Percentiles rank a stretch among this genome's conserved stretches.
Evolutionary conservation across 1,284 basidiomycete species (phyloP).

Genomic region (Retiboletus flavoniger): DNA sequence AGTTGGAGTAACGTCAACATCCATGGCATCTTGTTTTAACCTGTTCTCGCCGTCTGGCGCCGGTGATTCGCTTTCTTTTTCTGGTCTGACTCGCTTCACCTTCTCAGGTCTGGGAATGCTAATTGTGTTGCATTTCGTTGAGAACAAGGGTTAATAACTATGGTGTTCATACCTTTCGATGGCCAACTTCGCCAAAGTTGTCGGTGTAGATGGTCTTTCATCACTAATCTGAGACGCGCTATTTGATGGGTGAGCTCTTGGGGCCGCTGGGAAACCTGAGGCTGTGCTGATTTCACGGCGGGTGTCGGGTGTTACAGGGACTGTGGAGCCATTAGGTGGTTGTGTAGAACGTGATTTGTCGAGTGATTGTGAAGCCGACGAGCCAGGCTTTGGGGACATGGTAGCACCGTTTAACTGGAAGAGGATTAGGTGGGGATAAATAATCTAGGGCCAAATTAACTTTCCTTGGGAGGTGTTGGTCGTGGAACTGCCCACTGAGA

Average conservation of each 20-base stretch:
- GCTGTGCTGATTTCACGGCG: conserved; percentile 25
- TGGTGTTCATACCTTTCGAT: conserved; percentile 59
- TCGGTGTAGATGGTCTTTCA: conserved; percentile 29
- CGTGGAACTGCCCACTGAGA: conserved; percentile 54
- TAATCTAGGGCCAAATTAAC: conserved; percentile 18
- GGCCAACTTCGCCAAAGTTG: conserved; percentile 51
- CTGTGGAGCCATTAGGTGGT: conserved; percentile 39
- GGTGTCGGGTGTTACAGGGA: conserved; percentile 22
- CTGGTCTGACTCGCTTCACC: conserved; percentile 65
- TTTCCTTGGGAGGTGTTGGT: conserved; percentile 22
- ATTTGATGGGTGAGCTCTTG: conserved; percentile 51
- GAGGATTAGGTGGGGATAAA: conserved; percentile 8
- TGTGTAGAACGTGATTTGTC: conserved; percentile 45
- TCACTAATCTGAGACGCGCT: conserved; percentile 16
- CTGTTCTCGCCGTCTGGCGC: conserved; percentile 36
- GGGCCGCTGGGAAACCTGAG: conserved; percentile 51
- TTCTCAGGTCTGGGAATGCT: conserved; percentile 76
- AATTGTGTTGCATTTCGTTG: conserved; percentile 7
- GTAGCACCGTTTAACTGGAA: conserved; percentile 37
- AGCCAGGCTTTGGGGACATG: conserved; percentile 38
- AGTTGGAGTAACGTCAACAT: conserved; percentile 34
- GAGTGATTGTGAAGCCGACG: conserved; percentile 25
- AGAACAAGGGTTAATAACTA: background rate
- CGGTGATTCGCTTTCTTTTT: conserved; percentile 46
- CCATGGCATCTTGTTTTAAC: conserved; percentile 39